phyloP scores from a whole-genome alignment of 1,284 basidiomycete genomes.

The Leucocoprinus gongylophorus region DNA sequence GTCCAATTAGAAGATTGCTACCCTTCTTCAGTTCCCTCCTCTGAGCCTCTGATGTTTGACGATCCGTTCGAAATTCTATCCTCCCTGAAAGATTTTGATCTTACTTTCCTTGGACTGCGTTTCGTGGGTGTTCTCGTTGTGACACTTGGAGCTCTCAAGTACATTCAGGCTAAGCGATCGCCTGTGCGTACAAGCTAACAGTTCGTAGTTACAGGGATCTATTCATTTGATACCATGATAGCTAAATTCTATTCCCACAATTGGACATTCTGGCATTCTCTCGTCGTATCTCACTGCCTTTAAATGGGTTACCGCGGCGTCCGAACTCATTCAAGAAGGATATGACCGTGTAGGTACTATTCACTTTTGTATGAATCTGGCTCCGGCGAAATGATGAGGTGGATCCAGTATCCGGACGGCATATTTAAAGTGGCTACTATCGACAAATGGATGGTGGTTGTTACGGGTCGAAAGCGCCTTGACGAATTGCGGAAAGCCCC shows the following conservation, averaged over 20 bases:
- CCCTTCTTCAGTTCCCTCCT: too few species aligned
- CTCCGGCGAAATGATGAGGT: background rate
- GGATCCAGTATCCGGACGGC: conserved; percentile 25
- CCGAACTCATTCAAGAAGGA: conserved; percentile 25
- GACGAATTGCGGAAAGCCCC: conserved; percentile 38
- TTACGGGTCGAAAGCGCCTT: conserved; percentile 27
- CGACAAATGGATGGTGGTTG: conserved; percentile 35
- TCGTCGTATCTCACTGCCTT: conserved; percentile 23
- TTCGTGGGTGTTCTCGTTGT: conserved; percentile 1
- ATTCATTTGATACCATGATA: background rate
- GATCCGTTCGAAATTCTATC: too few species aligned
- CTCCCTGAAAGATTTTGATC: too few species aligned
- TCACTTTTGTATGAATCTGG: background rate
- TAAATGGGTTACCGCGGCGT: conserved; percentile 18
- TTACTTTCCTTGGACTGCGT: too few species aligned
- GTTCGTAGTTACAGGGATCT: background rate
- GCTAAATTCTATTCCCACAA: conserved; percentile 18
- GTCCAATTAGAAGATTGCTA: too few species aligned
- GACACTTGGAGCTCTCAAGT: background rate
- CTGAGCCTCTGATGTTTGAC: too few species aligned
- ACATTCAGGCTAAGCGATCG: conserved; percentile 8
- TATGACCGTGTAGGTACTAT: conserved; percentile 16
- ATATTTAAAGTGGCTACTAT: conserved; percentile 37
- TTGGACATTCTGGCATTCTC: conserved; percentile 23
- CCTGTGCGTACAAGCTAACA: background rate